These are phyloP conservation scores for Cantharellus anzutake DNA, from an alignment of 768 basidiomycete genomes.

Conservation along the genomic window DNA sequence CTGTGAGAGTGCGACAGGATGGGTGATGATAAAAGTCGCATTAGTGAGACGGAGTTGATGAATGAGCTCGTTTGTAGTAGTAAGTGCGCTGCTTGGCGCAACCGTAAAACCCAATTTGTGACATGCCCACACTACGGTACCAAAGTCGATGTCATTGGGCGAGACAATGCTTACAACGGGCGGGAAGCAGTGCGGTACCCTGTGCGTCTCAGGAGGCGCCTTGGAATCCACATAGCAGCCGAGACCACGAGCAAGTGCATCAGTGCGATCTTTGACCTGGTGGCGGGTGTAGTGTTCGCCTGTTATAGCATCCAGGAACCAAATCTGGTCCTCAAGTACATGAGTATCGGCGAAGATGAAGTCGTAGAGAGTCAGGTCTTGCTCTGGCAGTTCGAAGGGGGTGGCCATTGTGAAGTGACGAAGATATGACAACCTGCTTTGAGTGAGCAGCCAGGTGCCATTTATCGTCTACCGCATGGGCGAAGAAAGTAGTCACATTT, in stretches of 20 bases:
- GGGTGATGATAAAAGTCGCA: neutral
- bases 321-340: neutral
- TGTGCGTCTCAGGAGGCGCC: neutral
- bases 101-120: neutral
- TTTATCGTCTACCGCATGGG: too few species aligned
- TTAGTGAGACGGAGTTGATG: neutral
- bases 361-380: neutral
- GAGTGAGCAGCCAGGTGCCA: too few species aligned
- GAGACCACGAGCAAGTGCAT: neutral
- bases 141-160: neutral
- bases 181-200: neutral
- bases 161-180: neutral
- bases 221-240: neutral
- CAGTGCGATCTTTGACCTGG: neutral
- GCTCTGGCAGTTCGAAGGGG: neutral
- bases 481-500: too few species aligned
- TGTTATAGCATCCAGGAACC: neutral
- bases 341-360: neutral
- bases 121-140: neutral
- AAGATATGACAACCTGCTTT: too few species aligned
- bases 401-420: too few species aligned
- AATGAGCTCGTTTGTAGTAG: neutral
- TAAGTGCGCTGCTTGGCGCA: neutral
- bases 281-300: neutral
- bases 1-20: neutral